A percentile compares a stretch with the other conserved stretches of the same genome.
Evolutionary conservation across 1,139 yeast genomes (phyloP).

Genomic region (Magnusiomyces magnusii): DNA sequence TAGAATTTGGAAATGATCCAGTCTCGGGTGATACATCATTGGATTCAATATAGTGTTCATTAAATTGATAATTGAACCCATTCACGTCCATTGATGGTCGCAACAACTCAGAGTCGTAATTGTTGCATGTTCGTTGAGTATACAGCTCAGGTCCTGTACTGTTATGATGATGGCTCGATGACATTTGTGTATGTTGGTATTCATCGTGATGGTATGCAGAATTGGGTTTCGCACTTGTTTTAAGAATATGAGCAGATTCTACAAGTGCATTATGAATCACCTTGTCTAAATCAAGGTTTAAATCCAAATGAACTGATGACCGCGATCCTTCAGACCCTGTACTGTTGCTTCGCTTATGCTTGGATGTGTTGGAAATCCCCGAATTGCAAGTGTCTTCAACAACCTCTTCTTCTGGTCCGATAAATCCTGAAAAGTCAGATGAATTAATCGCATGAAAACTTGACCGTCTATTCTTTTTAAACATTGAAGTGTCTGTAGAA

Average conservation of each 20-base stretch:
- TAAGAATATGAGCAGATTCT: background rate
- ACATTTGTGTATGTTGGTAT: background rate
- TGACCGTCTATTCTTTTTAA: background rate
- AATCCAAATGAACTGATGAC: background rate
- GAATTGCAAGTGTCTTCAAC: background rate
- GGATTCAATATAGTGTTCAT: background rate
- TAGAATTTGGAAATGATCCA: background rate
- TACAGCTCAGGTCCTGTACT: background rate
- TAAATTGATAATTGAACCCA: background rate
- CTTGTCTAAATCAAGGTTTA: conserved; percentile 7
- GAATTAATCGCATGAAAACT: background rate
- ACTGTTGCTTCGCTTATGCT: background rate
- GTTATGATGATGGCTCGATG: background rate
- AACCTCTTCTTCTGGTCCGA: background rate
- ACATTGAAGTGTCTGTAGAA: background rate
- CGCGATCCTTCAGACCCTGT: background rate
- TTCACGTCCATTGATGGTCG: background rate
- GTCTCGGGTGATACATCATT: background rate
- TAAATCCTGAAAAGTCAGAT: background rate
- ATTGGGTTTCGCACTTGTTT: background rate
- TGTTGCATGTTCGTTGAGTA: background rate
- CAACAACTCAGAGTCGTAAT: background rate
- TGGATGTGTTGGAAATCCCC: background rate
- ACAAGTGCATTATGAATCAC: conserved; percentile 12
- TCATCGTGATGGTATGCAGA: background rate